Evolutionary conservation across 306 rosid genomes (phyloP), one percentile per base, ranked within the genome.

Genomic region (Hippophae gyantsensis): DNA sequence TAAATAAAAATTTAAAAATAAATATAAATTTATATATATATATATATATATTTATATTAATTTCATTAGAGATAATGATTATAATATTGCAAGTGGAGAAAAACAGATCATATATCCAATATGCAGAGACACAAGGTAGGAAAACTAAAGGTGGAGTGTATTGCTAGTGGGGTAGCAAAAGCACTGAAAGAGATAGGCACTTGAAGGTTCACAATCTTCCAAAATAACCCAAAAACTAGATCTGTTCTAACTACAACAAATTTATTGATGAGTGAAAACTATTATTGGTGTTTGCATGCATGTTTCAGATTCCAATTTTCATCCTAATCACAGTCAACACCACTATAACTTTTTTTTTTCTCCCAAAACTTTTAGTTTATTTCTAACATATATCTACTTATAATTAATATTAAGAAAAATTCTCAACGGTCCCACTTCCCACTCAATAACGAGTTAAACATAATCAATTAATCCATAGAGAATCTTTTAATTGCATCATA

Each of bases 151-250:
- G 70, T 43, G 49, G 52, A 12, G 52, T 6, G 55, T 18, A 62
- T 75, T 27, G 60, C 54, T 58, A 13, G 68, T 80, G 89, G 89
- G 95, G 80, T 61, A 74, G 74, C 57, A 76, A 76, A 80, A 80
- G 79, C 95, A 87, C 87, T 84, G 55, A 23, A 13, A 42, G 45
- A 68, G 59, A 75, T 64, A 32, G 12, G 64, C 52, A 53, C 68
- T 68, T 43, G 43, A 64, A 54, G 58, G 72, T 61, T 78, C 78
- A 63, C 68, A 58, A 48, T 65, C 76, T 58, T 59, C 69, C 23
- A 18, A 61, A 27, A 18, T 52, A 3, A 56, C 26, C 54, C 46
- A 13, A 40, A 62, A 46, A 27, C 40, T 40, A 48, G 43, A 69
- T 13, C 38, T 62, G 53, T 54, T 50, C 43, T 63, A 68, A 69